A percentile compares a stretch with the other conserved stretches of the same genome.
These are phyloP conservation scores for Penicillium pulvis DNA, from an alignment of 495 filamentous ascomycete species.

Conservation along the genomic window DNA sequence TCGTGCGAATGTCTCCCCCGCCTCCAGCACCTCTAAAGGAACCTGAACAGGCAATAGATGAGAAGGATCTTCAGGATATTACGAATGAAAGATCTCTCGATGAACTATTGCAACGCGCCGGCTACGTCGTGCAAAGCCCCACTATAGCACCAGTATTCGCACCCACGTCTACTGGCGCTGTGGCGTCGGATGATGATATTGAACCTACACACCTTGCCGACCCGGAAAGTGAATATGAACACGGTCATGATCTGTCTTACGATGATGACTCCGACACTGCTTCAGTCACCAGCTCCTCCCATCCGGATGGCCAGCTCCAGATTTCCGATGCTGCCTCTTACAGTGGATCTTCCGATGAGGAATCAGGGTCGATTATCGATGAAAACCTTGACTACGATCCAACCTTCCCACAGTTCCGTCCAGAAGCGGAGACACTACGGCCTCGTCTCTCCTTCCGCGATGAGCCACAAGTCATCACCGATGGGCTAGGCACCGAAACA, in stretches of 20 bases:
- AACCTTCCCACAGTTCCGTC: conserved; percentile 71
- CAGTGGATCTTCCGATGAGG: conserved; percentile 22
- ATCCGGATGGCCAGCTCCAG: conserved; percentile 17
- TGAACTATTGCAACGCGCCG: conserved; percentile 52
- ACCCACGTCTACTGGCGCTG: conserved; percentile 22
- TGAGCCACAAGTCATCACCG: conserved; percentile 10
- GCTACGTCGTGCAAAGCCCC: conserved; percentile 46
- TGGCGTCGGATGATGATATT: conserved; percentile 29
- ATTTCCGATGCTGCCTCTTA: conserved; percentile 19
- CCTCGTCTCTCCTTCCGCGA: conserved; percentile 21
- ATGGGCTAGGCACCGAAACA: conserved; percentile 4
- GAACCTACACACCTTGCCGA: conserved; percentile 31
- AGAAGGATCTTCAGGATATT: conserved; percentile 30
- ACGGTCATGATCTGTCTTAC: conserved; percentile 16
- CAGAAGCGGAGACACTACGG: conserved; percentile 39
- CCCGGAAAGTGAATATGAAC: conserved; percentile 18
- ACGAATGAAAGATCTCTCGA: conserved; percentile 38
- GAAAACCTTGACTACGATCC: conserved; percentile 53
- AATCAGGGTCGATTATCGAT: conserved; percentile 9
- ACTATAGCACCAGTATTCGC: conserved; percentile 28
- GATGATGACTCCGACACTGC: conserved; percentile 22
- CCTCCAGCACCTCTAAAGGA: conserved; percentile 21
- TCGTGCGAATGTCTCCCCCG: conserved; percentile 35
- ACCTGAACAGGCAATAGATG: conserved; percentile 14
- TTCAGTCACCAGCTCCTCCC: conserved; percentile 17